Conservation (phyloP, 2,329 filamentous ascomycete genomes). For the Cladosporium sphaerospermum region DNA sequence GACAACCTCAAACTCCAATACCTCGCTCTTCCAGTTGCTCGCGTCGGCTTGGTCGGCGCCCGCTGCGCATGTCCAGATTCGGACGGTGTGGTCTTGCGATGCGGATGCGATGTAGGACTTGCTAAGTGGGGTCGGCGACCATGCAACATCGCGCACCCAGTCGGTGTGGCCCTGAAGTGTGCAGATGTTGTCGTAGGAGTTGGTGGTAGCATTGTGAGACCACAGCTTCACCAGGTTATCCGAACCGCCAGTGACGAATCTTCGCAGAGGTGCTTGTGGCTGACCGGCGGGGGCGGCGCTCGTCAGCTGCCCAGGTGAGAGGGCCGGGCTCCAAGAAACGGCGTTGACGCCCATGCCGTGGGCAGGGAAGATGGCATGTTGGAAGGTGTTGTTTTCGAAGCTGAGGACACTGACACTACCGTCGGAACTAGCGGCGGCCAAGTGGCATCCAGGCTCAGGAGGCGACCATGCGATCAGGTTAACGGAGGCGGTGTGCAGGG, state of each 20-base stretch:
- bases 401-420: conserved; percentile 90
- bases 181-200: conserved; percentile 36
- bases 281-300: conserved; percentile 51
- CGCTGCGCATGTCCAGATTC: conserved; percentile 73
- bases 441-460: conserved; percentile 87
- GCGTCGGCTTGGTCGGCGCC: conserved; percentile 36
- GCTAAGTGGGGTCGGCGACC: conserved; percentile 89
- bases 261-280: conserved; percentile 52
- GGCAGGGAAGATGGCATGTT: conserved; percentile 80
- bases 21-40: conserved; percentile 76
- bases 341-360: conserved; percentile 94
- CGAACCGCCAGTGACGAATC: conserved; percentile 90
- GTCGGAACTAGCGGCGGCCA: conserved; percentile 90
- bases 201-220: conserved; percentile 59
- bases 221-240: conserved; percentile 94
- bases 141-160: conserved; percentile 96
- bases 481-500: conserved; percentile 88
- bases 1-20: conserved; percentile 78
- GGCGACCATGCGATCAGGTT: conserved; percentile 98
- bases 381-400: conserved; percentile 93
- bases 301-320: conserved; percentile 75
- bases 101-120: conserved; percentile 96
- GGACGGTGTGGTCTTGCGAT: conserved; percentile 92
- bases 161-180: conserved; percentile 79
- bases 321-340: conserved; percentile 88